Base-by-base conservation (phyloP, 129 eudicot genomes). In the Flaveria brownii region DNA sequence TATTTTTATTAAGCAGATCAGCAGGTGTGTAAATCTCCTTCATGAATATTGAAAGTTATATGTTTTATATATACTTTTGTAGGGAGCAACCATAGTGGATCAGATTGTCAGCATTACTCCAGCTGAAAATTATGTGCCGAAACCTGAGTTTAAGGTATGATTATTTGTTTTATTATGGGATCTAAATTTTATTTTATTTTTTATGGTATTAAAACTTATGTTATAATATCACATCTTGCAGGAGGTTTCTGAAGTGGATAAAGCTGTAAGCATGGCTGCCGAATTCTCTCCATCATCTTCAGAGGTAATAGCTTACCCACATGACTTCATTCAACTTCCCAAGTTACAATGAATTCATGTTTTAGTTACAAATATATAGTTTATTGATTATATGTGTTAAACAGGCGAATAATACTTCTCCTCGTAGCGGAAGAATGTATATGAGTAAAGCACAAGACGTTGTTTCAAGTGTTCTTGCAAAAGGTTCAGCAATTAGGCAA, bases 1-100 rank as follows among this genome's bases (percentile, higher is more conserved):
- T 59, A 14, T 73, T 15, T 42, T 56, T 49, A 36, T 8, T 41
- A 51, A 23, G 15, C 15, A 3, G 50, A 45, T 43, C 11, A 43
- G 43, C 33, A 60, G 36, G 50, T 79, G 33, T 62, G 15, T 26
- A 72, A 51, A 66, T 73, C 39, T 56, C 36, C 4, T 17, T 50
- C 16, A 54, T 30, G 52, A 63, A 41, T 50, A 43, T 46, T 68
- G 36, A 17, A 76, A 17, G 33, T 72, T 54, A 17, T 52, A 39
- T 51, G 12, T 50, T 14, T 81, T 42, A 23, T 77, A 56, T 80
- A 73, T 20, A 15, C 50, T 46, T 75, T 79, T 85, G 36, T 88
- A 94, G 99, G 98, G 99, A 71, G 99, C 99, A 68, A 89, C 96
- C 46, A 87, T 94, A 20, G 96, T 94, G 45, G 99, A 94, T 76